These are phyloP conservation scores for Glycine latifolia DNA, from an alignment of 306 rosid species.

Conservation along the genomic window DNA sequence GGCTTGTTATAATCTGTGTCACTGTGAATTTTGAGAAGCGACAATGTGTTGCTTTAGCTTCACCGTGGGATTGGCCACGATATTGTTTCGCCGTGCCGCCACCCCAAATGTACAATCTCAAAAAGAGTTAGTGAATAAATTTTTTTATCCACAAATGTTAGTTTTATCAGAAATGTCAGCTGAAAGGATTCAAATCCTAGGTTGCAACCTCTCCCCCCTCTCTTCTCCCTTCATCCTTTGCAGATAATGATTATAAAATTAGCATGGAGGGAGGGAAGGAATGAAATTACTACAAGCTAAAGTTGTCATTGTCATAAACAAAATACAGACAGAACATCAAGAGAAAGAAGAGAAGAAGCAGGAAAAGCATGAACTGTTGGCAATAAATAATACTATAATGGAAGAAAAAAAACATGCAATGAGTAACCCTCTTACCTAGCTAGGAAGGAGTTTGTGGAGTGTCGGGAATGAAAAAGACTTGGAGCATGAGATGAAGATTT, in stretches of 20 bases:
- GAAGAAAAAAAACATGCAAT: constrained; percentile 25
- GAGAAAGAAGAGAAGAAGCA: neutral
- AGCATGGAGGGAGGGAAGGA: neutral
- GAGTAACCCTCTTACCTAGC: constrained; percentile 7
- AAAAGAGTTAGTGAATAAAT: no score
- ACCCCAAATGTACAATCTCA: no score
- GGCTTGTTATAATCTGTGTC: neutral
- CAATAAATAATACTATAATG: neutral
- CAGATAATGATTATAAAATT: neutral
- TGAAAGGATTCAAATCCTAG: no score
- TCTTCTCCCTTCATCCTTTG: neutral
- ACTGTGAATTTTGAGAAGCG: no score
- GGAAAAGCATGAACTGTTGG: constrained; percentile 1
- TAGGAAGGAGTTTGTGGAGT: constrained; percentile 13
- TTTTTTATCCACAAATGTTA: no score
- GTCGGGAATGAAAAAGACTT: constrained; percentile 31
- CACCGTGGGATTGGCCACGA: no score
- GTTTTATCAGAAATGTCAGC: no score
- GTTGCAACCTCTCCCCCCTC: no score
- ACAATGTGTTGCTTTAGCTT: no score
- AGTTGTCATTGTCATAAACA: neutral
- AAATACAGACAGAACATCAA: neutral
- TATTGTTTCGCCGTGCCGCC: no score
- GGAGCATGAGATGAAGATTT: constrained; percentile 13
- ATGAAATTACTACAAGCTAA: neutral